Evolutionary conservation across 805 yeast genomes (phyloP), one percentile per base, ranked within the genome.

Genomic region (Huiozyma sinensis): DNA sequence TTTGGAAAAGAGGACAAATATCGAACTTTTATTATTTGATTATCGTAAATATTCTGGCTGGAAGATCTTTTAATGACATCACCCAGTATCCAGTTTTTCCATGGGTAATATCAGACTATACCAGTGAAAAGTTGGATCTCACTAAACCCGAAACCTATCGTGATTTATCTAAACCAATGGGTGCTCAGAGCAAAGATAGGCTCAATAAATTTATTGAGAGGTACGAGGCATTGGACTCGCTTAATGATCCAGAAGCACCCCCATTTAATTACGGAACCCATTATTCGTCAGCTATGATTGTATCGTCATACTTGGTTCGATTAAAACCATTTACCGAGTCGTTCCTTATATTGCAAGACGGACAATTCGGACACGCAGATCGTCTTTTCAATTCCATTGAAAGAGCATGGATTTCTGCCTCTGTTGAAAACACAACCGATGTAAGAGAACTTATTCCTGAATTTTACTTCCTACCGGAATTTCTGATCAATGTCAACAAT

Each of bases 191-290:
- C 2, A 57, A 60, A 2, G 69, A 68, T 2, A 68, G 95, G 45
- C 84, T 79, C 2, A 50, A 56, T 0, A 77, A 77, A 53, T 87
- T 86, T 53, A 64, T 67, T 40, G 92, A 85, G 44, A 63, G 95
- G 43, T 88, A 71, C 53, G 81, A 81, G 17, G 88, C 94, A 0
- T 63, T 85, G 27, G 72, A 67, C 24, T 77, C 83, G 43, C 65
- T 87, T 45, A 53, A 73, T 12, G 88, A 82, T 49, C 68, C 63
- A 0, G 55, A 65, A 5, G 68, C 86, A 0, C 87, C 88, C 0
- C 84, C 95, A 0, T 87, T 87, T 61, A 95, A 87, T 58, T 87
- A 87, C 55, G 96, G 96, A 2, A 88, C 96, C 0, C 96, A 87
- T 60, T 87, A 87, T 57, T 86, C 95, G 0, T 84, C 95, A 0